Conservation (phyloP, 768 basidiomycete genomes). For the Psilocybe sp. region DNA sequence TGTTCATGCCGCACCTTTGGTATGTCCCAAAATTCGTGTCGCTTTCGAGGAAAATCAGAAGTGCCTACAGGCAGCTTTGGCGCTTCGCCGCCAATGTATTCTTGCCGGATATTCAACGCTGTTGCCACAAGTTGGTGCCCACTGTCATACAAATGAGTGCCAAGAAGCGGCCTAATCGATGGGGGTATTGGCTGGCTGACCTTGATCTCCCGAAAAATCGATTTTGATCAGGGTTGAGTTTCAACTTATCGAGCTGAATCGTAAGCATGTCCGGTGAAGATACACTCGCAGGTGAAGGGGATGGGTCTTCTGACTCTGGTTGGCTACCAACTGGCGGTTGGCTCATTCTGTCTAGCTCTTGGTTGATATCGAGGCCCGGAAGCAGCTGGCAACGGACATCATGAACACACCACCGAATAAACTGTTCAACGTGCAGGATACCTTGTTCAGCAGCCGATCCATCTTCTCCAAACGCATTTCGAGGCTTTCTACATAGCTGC, state of each 20-base stretch:
- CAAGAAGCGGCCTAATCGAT: background rate
- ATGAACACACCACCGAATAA: constrained; percentile 1
- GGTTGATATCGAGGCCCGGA: constrained; percentile 62
- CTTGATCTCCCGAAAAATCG: constrained; percentile 52
- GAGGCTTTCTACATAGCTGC: constrained; percentile 59
- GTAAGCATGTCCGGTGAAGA: constrained; percentile 15
- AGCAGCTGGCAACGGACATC: constrained; percentile 21
- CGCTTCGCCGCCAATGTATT: constrained; percentile 40
- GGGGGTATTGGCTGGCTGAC: constrained; percentile 13
- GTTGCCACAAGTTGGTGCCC: constrained; percentile 49
- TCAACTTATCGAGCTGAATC: constrained; percentile 31
- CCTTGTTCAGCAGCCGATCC: constrained; percentile 57
- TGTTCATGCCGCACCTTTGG: constrained; percentile 35
- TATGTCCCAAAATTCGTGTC: constrained; percentile 49
- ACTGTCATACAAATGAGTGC: constrained; percentile 30
- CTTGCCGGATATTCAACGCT: constrained; percentile 55
- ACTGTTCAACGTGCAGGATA: constrained; percentile 17
- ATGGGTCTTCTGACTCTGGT: constrained; percentile 28
- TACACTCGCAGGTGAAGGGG: constrained; percentile 9
- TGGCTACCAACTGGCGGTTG: constrained; percentile 30
- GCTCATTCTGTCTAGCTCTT: constrained; percentile 46
- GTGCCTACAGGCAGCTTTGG: constrained; percentile 18
- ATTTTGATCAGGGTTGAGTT: constrained; percentile 33
- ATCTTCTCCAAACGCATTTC: constrained; percentile 64
- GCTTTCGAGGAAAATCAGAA: constrained; percentile 25